Evolutionary conservation across 495 filamentous ascomycete species (phyloP), one percentile per base, ranked within the genome.

Genomic region (Aspergillus coremiiformis): DNA sequence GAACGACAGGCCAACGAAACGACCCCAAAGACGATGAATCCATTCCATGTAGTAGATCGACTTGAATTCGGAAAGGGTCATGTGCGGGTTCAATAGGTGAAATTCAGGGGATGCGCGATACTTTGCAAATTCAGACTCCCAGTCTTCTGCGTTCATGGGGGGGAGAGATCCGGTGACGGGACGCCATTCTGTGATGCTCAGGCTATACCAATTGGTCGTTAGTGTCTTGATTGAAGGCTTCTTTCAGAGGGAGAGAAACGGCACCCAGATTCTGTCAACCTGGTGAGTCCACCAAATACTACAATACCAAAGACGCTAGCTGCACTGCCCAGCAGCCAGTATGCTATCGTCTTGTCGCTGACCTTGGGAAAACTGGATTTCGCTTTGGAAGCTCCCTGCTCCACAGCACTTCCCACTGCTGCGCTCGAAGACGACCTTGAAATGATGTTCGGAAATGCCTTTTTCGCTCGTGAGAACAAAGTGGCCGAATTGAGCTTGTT

Each of bases 1-100:
- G 63, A 96, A 96, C 15, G 89, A 86, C 33, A 97, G 61, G 22
- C 94, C 93, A 33, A 98, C 84, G 47, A 95, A 75, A 42, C 93
- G 82, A n/a, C 94, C 93, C 90, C 93, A 96, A 39, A 96, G 79
- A 15, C 93, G 82, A 70, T 98, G 93, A 4, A 85, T 83, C 94
- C 94, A 98, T 78, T 98, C 93, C 94, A 98, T 97, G 68, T 84
- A 97, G 77, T 97, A 97, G 54, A 98, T 98, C 67, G 89, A 86
- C 68, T 97, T 96, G 73, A 96, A 98, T 63, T 96, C 94, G 27
- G 81, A 78, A 27, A 97, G 72, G 26, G 73, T 84, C 93, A 98
- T 98, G 63, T 89, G 79, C 17, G 90, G 81, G 71, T 98, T 97
- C 42, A 98, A 75, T 24, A 87, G 79, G 59, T 85, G 81, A 75